These are phyloP conservation scores for Cutaneotrichosporon cyanovorans DNA, from an alignment of 1,284 basidiomycete genomes.

Conservation along the genomic window DNA sequence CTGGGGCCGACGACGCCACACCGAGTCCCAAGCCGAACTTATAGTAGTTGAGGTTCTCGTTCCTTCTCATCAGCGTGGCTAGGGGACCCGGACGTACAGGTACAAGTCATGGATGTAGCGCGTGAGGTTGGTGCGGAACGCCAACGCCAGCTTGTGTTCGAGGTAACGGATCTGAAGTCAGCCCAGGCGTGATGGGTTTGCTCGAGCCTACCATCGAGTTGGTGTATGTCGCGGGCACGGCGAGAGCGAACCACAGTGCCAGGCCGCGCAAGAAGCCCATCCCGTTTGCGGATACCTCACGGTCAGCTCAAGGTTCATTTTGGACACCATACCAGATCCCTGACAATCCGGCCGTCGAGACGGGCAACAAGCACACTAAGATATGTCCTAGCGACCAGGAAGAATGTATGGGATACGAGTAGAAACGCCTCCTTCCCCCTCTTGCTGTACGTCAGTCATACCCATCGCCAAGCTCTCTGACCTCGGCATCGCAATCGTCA, in stretches of 20 bases:
- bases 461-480: conserved; percentile 11
- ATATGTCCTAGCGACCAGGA: conserved; percentile 78
- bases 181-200: not conserved
- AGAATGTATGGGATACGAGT: conserved; percentile 71
- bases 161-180: conserved; percentile 68
- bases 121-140: conserved; percentile 77
- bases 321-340: conserved; percentile 60
- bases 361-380: conserved; percentile 80
- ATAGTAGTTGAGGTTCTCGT: conserved; percentile 52
- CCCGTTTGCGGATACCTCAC: conserved; percentile 68
- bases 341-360: conserved; percentile 82
- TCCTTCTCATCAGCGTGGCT: conserved; percentile 19
- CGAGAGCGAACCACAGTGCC: conserved; percentile 80
- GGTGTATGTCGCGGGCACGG: conserved; percentile 88
- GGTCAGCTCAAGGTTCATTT: not conserved
- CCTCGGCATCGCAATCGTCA: conserved; percentile 64
- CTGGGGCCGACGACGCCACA: conserved; percentile 13
- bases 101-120: conserved; percentile 91
- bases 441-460: conserved; percentile 44
- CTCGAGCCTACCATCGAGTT: conserved; percentile 72
- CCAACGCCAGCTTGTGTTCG: conserved; percentile 79
- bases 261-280: conserved; percentile 77
- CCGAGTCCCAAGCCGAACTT: conserved; percentile 47
- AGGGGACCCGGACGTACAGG: conserved; percentile 49
- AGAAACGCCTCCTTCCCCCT: conserved; percentile 69